Evolutionary conservation across 2,329 filamentous ascomycete genomes (phyloP).

Genomic region (Epichloe coenophiala): DNA sequence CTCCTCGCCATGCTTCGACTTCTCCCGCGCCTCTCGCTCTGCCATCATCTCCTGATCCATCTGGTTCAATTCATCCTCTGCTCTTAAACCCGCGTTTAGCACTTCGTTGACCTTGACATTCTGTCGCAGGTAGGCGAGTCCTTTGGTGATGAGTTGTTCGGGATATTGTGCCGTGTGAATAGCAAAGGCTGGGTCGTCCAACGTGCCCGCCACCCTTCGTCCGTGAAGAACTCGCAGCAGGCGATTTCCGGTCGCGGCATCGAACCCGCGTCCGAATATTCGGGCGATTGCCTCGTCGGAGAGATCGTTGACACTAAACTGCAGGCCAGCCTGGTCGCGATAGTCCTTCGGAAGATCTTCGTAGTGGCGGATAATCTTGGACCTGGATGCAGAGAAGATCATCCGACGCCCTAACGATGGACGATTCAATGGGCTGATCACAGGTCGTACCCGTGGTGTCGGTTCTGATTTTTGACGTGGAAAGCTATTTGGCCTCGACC

Average conservation of each 20-base stretch:
- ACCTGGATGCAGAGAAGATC: slow-evolving; percentile 20
- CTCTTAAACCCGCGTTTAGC: slow-evolving; percentile 44
- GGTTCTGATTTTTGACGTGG: slow-evolving; percentile 1
- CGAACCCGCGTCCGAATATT: slow-evolving; percentile 38
- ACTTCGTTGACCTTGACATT: slow-evolving; percentile 45
- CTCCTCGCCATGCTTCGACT: slow-evolving; percentile 11
- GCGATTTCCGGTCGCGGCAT: slow-evolving; percentile 32
- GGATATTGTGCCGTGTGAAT: slow-evolving; percentile 33
- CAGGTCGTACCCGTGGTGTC: background rate
- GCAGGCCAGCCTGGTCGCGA: slow-evolving; percentile 39
- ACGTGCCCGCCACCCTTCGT: slow-evolving; percentile 47
- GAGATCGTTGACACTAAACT: slow-evolving; percentile 38
- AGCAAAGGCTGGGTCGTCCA: slow-evolving; percentile 42
- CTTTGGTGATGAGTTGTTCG: slow-evolving; percentile 27
- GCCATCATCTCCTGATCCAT: slow-evolving; percentile 28
- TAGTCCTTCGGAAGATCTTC: slow-evolving; percentile 45
- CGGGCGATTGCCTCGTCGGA: slow-evolving; percentile 28
- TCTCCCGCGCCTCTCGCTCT: slow-evolving; percentile 12
- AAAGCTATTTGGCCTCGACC: background rate
- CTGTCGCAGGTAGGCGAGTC: slow-evolving; percentile 41
- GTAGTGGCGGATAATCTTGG: slow-evolving; percentile 35
- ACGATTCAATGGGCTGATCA: background rate
- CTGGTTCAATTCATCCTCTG: slow-evolving; percentile 46
- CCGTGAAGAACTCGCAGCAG: slow-evolving; percentile 48
- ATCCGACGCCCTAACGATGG: slow-evolving; percentile 14